A percentile compares a stretch with the other conserved stretches of the same genome.
phyloP scores from a whole-genome alignment of 2,329 filamentous ascomycete genomes.

The Apiospora pterosperma region DNA sequence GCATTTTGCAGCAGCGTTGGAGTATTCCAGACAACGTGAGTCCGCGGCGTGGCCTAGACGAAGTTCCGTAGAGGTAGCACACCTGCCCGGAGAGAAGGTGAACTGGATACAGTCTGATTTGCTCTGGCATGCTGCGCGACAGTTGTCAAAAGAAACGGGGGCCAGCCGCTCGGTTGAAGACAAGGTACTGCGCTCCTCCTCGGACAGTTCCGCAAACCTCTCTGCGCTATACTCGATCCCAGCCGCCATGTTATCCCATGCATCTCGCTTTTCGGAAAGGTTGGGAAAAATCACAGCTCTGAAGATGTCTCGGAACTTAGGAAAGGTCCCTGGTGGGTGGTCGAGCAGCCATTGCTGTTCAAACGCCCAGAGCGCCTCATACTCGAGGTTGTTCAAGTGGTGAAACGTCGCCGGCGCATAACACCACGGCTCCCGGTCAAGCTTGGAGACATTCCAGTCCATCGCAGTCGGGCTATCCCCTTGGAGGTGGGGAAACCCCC shows the following conservation, averaged over 20 bases:
- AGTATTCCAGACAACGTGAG: background rate
- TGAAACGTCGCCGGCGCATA: conserved; percentile 21
- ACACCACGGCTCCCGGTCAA: conserved; percentile 44
- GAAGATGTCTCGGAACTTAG: conserved; percentile 28
- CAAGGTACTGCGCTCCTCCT: background rate
- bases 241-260: conserved; percentile 30
- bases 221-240: conserved; percentile 5
- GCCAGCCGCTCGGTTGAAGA: background rate
- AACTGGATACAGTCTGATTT: background rate
- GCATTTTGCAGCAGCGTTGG: background rate
- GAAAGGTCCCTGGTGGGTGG: conserved; percentile 12
- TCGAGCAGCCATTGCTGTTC: conserved; percentile 32
- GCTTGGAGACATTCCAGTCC: conserved; percentile 36
- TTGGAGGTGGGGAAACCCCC: conserved; percentile 44
- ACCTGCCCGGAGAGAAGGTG: background rate
- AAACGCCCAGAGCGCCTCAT: conserved; percentile 31
- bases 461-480: conserved; percentile 35
- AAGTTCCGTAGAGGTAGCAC: background rate
- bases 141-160: background rate
- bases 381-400: background rate
- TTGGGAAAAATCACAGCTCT: conserved; percentile 21
- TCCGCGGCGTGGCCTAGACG: background rate
- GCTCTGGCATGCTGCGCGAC: background rate
- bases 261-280: conserved; percentile 15
- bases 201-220: background rate